Percentiles rank a stretch among this genome's conserved stretches.
These are phyloP conservation scores for Pythium brachiatum DNA, from an alignment of 352 stramenopile species.

Conservation along the genomic window DNA sequence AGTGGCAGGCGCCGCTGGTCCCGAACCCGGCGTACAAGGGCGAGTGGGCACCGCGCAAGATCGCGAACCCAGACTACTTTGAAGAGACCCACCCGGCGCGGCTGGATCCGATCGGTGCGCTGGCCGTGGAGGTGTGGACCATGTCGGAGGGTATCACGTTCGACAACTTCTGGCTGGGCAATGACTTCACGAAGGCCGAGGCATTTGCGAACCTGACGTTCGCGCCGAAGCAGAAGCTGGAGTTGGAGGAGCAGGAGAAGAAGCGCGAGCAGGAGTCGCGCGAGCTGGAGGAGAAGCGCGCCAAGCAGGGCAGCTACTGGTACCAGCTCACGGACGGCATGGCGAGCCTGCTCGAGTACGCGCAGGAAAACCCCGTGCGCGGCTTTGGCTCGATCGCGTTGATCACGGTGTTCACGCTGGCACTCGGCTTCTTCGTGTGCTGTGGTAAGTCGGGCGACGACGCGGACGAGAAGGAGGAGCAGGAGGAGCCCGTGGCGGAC, in stretches of 20 bases:
- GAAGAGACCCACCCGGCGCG: conserved; percentile 73
- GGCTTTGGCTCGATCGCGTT: conserved; percentile 44
- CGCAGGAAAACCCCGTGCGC: conserved; percentile 53
- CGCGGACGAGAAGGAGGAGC: conserved; percentile 33
- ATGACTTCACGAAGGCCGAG: conserved; percentile 77
- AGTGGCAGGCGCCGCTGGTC: conserved; percentile 89
- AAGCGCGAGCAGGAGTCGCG: conserved; percentile 39
- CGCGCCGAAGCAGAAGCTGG: conserved; percentile 64
- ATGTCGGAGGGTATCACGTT: conserved; percentile 90
- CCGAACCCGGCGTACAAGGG: conserved; percentile 92
- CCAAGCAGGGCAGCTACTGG: conserved; percentile 48
- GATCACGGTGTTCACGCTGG: conserved; percentile 39
- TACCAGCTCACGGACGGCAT: conserved; percentile 40
- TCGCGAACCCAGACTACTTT: conserved; percentile 90
- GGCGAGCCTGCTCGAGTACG: conserved; percentile 46
- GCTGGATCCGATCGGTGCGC: conserved; percentile 84
- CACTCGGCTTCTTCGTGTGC: conserved; percentile 59
- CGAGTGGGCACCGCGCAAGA: conserved; percentile 87
- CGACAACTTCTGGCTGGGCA: conserved; percentile 91
- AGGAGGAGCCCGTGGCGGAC: conserved; percentile 23
- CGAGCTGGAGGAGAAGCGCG: conserved; percentile 36
- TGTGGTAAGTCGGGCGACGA: conserved; percentile 36
- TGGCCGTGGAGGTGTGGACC: conserved; percentile 92
- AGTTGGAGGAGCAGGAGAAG: conserved; percentile 57
- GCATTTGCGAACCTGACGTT: conserved; percentile 80